Percentiles rank a stretch among this genome's conserved stretches.
These are phyloP conservation scores for Vaccinium myrtillus DNA, from an alignment of 148 eudicot species.

Conservation along the genomic window DNA sequence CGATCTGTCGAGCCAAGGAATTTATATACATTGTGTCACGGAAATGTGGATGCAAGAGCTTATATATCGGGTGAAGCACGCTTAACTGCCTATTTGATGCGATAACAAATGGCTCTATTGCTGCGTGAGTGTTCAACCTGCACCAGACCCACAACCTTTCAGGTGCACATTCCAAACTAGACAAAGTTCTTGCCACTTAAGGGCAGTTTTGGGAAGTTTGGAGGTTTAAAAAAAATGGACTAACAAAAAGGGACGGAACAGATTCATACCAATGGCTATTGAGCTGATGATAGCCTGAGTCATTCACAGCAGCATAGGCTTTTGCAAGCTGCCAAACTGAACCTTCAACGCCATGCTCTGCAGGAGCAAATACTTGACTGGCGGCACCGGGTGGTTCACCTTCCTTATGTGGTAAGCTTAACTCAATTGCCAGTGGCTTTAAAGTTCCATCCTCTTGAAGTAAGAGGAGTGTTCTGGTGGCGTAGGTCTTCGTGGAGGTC, in stretches of 20 bases:
- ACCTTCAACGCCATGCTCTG: slow-evolving; percentile 55
- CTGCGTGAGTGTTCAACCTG: slow-evolving; percentile 42
- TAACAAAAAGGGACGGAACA: not conserved
- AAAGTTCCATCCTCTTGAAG: slow-evolving; percentile 79
- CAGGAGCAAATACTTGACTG: slow-evolving; percentile 71
- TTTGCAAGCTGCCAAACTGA: slow-evolving; percentile 89
- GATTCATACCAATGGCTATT: slow-evolving; percentile 71
- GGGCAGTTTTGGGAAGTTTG: not conserved
- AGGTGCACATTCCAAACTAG: not conserved
- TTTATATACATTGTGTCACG: slow-evolving; percentile 77
- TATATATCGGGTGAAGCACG: slow-evolving; percentile 69
- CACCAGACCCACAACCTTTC: slow-evolving; percentile 3
- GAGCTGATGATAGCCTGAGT: slow-evolving; percentile 92
- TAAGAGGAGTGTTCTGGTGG: slow-evolving; percentile 70
- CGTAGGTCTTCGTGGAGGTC: slow-evolving; percentile 72
- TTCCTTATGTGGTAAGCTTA: slow-evolving; percentile 71
- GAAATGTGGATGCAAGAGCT: slow-evolving; percentile 79
- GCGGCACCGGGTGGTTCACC: slow-evolving; percentile 58
- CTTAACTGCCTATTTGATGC: slow-evolving; percentile 70
- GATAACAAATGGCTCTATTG: slow-evolving; percentile 42
- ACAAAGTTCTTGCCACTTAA: not conserved
- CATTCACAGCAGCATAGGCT: slow-evolving; percentile 86
- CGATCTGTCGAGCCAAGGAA: slow-evolving; percentile 72
- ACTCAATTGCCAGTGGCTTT: slow-evolving; percentile 79
- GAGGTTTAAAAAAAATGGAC: not conserved